Conservation (phyloP, 2,329 filamentous ascomycete species). For the Calonectria pteridis region DNA sequence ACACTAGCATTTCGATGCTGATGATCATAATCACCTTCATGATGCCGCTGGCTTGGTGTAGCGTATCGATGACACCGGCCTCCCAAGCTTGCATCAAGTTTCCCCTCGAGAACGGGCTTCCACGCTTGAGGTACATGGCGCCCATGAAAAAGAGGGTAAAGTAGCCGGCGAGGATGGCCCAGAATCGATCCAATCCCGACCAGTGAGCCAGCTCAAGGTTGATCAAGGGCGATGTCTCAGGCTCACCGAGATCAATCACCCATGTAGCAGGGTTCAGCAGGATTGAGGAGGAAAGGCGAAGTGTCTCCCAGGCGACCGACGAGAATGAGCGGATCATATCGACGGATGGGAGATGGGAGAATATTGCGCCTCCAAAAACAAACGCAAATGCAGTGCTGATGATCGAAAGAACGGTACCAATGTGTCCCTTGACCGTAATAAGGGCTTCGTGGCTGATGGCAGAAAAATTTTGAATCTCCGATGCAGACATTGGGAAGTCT, state of each 20-base stretch:
- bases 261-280: conserved; percentile 65
- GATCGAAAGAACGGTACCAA: conserved; percentile 56
- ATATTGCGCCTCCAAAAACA: conserved; percentile 59
- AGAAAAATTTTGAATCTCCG: conserved; percentile 82
- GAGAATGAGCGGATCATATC: conserved; percentile 26
- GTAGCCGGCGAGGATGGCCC: conserved; percentile 86
- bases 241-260: conserved; percentile 68
- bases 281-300: conserved; percentile 35
- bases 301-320: conserved; percentile 32
- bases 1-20: conserved; percentile 98
- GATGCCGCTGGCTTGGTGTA: conserved; percentile 95
- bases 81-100: conserved; percentile 75
- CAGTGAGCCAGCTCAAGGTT: conserved; percentile 75
- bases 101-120: conserved; percentile 73
- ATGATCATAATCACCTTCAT: conserved; percentile 99
- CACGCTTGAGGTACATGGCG: conserved; percentile 82
- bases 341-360: conserved; percentile 30
- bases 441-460: conserved; percentile 80
- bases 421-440: conserved; percentile 67
- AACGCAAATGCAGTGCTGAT: conserved; percentile 57
- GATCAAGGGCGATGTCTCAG: conserved; percentile 53
- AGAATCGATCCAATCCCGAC: conserved; percentile 73
- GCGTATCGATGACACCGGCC: conserved; percentile 81
- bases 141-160: conserved; percentile 79
- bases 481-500: conserved; percentile 64